Conservation (phyloP, 345 rosid genomes). For the Camelina laxa region DNA sequence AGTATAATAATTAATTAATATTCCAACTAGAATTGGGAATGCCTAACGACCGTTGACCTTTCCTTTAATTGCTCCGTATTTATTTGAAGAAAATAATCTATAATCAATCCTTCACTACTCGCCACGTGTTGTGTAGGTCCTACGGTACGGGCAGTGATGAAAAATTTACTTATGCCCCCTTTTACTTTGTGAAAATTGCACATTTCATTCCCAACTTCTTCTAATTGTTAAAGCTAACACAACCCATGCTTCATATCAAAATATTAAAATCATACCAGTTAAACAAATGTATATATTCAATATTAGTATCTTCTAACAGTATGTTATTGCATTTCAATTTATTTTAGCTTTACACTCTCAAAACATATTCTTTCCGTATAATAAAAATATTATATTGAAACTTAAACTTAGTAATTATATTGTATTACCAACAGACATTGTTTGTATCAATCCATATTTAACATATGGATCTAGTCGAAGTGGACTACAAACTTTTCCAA, state of each 20-base stretch:
- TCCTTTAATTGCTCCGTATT: constrained; percentile 37
- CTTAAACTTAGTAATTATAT: no score
- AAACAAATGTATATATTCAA: no score
- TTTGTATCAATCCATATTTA: neutral
- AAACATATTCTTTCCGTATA: no score
- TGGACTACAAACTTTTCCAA: neutral
- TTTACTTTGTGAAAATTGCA: neutral
- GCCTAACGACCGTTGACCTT: constrained; percentile 34
- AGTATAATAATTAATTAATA: neutral
- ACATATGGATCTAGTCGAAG: neutral
- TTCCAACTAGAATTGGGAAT: neutral
- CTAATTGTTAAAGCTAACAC: no score
- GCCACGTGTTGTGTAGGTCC: constrained; percentile 28
- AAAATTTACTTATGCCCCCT: constrained; percentile 10
- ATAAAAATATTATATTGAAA: no score
- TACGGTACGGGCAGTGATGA: neutral
- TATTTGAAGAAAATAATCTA: neutral
- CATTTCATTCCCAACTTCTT: neutral
- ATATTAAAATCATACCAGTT: no score
- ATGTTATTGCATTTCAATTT: no score
- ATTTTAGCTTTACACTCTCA: no score
- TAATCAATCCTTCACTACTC: neutral
- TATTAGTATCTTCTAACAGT: no score
- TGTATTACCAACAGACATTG: no score
- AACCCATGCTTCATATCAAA: no score